A percentile compares a stretch with the other conserved stretches of the same genome.
phyloP scores from a whole-genome alignment of 169 alveolate genomes.

The Plasmodium vivax region DNA sequence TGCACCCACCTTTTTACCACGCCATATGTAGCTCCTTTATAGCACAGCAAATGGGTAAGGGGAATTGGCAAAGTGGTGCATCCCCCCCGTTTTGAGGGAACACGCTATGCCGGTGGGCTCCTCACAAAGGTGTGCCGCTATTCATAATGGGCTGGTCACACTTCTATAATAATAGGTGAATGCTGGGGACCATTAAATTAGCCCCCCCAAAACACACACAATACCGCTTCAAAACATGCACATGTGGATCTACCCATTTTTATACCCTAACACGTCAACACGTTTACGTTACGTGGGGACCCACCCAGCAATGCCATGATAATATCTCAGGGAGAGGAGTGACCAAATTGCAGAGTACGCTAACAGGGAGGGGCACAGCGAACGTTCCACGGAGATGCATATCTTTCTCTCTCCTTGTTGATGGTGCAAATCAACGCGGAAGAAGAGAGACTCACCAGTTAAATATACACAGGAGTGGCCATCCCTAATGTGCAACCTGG shows the following conservation, averaged over 20 bases:
- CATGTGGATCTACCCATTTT: not conserved
- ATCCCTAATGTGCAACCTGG: not conserved
- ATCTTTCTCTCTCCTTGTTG: not conserved
- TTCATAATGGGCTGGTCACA: not conserved
- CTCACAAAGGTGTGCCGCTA: not conserved
- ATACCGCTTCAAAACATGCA: not conserved
- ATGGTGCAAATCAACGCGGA: not conserved
- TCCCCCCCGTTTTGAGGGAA: not conserved
- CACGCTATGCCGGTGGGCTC: not conserved
- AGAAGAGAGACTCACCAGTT: not conserved
- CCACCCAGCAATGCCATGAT: not conserved
- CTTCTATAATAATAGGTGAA: not conserved
- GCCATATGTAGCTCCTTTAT: not conserved
- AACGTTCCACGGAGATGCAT: not conserved
- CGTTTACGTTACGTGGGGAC: not conserved
- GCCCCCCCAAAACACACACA: not conserved
- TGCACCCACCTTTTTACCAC: not conserved
- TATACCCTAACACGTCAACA: not conserved
- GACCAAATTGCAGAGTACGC: not conserved
- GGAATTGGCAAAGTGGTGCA: not conserved
- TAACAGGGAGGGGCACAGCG: not conserved
- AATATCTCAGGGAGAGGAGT: not conserved
- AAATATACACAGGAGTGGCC: not conserved
- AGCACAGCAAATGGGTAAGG: not conserved
- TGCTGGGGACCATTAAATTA: not conserved